Evolutionary conservation across 1,284 basidiomycete genomes (phyloP).

Genomic region (Schizophyllum commune): DNA sequence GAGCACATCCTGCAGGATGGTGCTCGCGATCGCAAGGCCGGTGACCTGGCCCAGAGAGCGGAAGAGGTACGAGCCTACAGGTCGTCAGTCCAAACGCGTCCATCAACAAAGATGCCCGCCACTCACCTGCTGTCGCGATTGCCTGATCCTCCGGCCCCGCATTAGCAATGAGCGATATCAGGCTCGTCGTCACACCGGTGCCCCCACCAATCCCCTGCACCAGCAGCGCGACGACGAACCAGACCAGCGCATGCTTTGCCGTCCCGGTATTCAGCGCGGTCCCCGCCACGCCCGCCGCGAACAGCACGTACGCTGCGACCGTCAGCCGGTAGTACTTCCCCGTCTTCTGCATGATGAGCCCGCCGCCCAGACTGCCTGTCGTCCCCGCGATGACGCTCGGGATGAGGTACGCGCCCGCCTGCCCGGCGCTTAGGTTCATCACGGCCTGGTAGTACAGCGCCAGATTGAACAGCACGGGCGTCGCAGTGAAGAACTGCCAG

Average conservation of each 20-base stretch:
- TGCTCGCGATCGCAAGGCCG: slow-evolving; percentile 47
- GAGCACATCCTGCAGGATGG: slow-evolving; percentile 43
- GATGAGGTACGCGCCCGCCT: slow-evolving; percentile 44
- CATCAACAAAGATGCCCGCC: not conserved
- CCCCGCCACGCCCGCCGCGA: slow-evolving; percentile 31
- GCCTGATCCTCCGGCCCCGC: slow-evolving; percentile 54
- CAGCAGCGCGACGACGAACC: slow-evolving; percentile 21
- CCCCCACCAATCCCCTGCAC: slow-evolving; percentile 10
- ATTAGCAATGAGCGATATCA: slow-evolving; percentile 55
- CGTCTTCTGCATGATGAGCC: slow-evolving; percentile 47
- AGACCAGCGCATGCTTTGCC: slow-evolving; percentile 25
- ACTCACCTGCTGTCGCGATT: slow-evolving; percentile 51
- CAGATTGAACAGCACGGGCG: slow-evolving; percentile 44
- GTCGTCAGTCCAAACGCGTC: not conserved
- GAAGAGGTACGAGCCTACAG: slow-evolving; percentile 54
- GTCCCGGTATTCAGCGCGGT: slow-evolving; percentile 34
- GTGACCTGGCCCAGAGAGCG: slow-evolving; percentile 54
- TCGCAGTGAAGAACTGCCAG: slow-evolving; percentile 38
- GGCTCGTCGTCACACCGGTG: slow-evolving; percentile 44
- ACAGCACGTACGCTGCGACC: slow-evolving; percentile 29
- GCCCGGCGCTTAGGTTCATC: slow-evolving; percentile 32
- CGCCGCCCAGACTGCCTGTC: slow-evolving; percentile 40
- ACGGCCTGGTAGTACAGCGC: slow-evolving; percentile 55
- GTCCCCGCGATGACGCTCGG: slow-evolving; percentile 39
- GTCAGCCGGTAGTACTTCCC: slow-evolving; percentile 52